Conservation (phyloP, 31 red algal genomes). For the Endocladia muricata region DNA sequence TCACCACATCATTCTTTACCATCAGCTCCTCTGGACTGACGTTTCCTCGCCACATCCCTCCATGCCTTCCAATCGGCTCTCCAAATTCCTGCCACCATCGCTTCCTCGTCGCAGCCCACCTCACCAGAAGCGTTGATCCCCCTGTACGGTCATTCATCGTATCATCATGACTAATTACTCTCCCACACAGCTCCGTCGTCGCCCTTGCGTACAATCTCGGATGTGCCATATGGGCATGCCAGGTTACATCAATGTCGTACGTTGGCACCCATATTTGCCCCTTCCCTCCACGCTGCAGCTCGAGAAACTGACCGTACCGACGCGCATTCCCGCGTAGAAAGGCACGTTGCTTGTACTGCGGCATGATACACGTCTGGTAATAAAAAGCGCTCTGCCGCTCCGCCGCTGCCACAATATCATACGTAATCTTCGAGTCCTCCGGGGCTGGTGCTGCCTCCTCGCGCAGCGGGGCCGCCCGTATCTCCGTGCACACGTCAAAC, state of each 20-base stretch:
- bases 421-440: background rate
- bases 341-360: slow-evolving; percentile 2
- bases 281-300: background rate
- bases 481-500: slow-evolving; percentile 1
- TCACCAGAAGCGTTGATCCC: background rate
- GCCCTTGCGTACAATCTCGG: background rate
- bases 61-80: background rate
- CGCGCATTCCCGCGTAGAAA: background rate
- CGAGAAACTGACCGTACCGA: slow-evolving; percentile 19
- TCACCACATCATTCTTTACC: background rate
- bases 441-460: background rate
- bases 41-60: slow-evolving; percentile 33
- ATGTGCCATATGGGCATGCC: slow-evolving; percentile 45
- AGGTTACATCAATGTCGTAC: slow-evolving; percentile 41
- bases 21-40: background rate
- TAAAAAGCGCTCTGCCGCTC: slow-evolving; percentile 28
- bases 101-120: background rate
- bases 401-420: slow-evolving; percentile 31
- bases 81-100: background rate
- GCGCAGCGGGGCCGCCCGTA: slow-evolving; percentile 4
- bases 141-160: background rate
- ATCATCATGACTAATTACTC: slow-evolving; percentile 32
- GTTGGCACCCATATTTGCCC: slow-evolving; percentile 19
- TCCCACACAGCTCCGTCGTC: background rate
- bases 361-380: slow-evolving; percentile 21